phyloP scores from a whole-genome alignment of 2,329 filamentous ascomycete genomes.

The Hypocrella siamensis region DNA sequence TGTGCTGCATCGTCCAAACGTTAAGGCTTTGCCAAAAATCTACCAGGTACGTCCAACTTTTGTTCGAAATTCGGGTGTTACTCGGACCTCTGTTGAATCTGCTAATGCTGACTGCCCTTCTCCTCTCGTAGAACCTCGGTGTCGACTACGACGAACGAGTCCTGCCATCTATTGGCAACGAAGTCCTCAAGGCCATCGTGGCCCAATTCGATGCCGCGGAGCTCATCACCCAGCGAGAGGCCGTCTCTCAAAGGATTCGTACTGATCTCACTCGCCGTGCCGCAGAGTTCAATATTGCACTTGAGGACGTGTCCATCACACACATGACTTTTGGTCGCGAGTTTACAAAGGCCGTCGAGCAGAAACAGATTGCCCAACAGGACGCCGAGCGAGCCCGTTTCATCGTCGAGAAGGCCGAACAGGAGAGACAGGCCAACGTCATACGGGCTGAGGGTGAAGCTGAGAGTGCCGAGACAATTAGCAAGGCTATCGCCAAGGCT shows the following conservation, averaged over 20 bases:
- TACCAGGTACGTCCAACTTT: slow-evolving; percentile 68
- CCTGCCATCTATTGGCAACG: slow-evolving; percentile 95
- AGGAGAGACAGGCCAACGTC: slow-evolving; percentile 96
- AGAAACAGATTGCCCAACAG: slow-evolving; percentile 99
- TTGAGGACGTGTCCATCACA: slow-evolving; percentile 97
- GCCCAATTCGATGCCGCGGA: slow-evolving; percentile 98
- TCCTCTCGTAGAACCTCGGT: slow-evolving; percentile 63
- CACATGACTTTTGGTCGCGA: slow-evolving; percentile 99
- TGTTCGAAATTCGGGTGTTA: background rate
- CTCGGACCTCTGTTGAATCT: background rate
- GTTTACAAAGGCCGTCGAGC: slow-evolving; percentile 96
- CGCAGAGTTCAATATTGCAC: slow-evolving; percentile 94
- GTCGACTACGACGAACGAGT: slow-evolving; percentile 98
- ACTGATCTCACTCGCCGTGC: slow-evolving; percentile 84
- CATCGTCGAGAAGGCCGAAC: slow-evolving; percentile 96
- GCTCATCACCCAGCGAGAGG: slow-evolving; percentile 96
- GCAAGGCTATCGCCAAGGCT: slow-evolving; percentile 79
- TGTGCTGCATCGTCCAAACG: slow-evolving; percentile 87
- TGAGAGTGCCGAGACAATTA: slow-evolving; percentile 90
- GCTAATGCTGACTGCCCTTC: background rate
- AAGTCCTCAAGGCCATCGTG: slow-evolving; percentile 96
- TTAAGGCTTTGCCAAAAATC: slow-evolving; percentile 85
- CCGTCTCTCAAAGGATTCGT: slow-evolving; percentile 88
- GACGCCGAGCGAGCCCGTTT: slow-evolving; percentile 94
- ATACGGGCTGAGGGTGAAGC: slow-evolving; percentile 97